Evolutionary conservation across 1,284 basidiomycete species (phyloP), one percentile per base, ranked within the genome.

Genomic region (Cryptococcus jaspeensis): DNA sequence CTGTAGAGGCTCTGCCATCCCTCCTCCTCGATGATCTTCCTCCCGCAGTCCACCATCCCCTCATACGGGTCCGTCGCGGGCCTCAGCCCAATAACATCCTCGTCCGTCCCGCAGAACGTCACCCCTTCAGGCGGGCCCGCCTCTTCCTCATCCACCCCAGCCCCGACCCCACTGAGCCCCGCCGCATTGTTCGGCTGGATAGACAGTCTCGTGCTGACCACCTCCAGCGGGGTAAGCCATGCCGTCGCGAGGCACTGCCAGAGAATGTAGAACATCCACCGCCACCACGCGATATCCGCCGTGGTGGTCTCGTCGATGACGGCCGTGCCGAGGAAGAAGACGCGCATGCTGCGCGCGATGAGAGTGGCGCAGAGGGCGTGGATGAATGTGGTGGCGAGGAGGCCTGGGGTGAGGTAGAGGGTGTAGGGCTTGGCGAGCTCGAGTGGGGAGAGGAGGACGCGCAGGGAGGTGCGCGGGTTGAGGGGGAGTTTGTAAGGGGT

Each of bases 41-140:
- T 87, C 16, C 81, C 85, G 61, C 89, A 91, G 70, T 93, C 89
- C 13, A 85, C 70, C 44, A 92, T 75, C 6, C 91, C 88, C 39
- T 83, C 72, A 71, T 95, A 95, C n/a, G 92, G 90, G 66, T 93
- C 90, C 43, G 84, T 85, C 69, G 92, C 91, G 53, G 84, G 86
- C 61, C 92, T 84, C 61, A 93, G 76, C 13, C 89, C 89, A 65
- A 95, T 91, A 11, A 95, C 92, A 69, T 94, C 91, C 73, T 94
- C 92, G 32, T 87, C 86, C 15, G 81, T 80, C 5, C 88, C 89
- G 32, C 85, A 83, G 69, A 87, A 92, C 18, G 65, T 59, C 1
- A 72, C 62, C 5, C 81, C 80, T 56, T 87, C 84, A 58, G 88
- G 86, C 3, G 79, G 80, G 7, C 58, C 65, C 13, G 64, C 65